A percentile compares a stretch with the other conserved stretches of the same genome.
phyloP scores from a whole-genome alignment of 1,284 basidiomycete genomes.

The Uromyces viciae-fabae region DNA sequence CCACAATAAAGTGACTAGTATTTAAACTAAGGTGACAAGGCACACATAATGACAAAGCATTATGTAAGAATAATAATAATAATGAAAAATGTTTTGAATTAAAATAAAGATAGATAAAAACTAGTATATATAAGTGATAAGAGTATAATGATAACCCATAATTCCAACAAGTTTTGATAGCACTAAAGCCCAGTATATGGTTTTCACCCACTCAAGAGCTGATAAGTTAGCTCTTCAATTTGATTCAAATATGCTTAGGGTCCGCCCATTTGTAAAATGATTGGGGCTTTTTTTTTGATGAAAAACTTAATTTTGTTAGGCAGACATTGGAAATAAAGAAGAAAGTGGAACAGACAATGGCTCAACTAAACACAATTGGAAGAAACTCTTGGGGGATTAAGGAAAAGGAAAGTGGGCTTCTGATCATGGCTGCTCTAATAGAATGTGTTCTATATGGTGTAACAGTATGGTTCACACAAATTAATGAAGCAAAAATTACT shows the following conservation, averaged over 20 bases:
- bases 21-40: too few species aligned
- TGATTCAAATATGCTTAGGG: not conserved
- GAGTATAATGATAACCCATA: too few species aligned
- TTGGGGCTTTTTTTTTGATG: conserved; percentile 4
- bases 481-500: too few species aligned
- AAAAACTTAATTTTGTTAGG: not conserved
- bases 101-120: too few species aligned
- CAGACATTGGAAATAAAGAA: not conserved
- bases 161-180: too few species aligned
- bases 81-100: too few species aligned
- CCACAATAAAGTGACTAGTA: too few species aligned
- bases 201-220: not conserved
- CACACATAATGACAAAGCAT: too few species aligned
- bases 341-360: not conserved
- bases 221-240: not conserved
- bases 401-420: not conserved
- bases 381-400: not conserved
- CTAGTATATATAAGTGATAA: too few species aligned
- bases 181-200: conserved; percentile 10
- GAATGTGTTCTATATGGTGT: conserved; percentile 8
- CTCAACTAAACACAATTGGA: not conserved
- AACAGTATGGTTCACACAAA: too few species aligned
- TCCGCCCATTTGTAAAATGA: not conserved
- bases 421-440: not conserved
- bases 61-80: too few species aligned